Evolutionary conservation across 2,329 filamentous ascomycete genomes (phyloP), one percentile per base, ranked within the genome.

Genomic region (Hymenoscyphus repandus): DNA sequence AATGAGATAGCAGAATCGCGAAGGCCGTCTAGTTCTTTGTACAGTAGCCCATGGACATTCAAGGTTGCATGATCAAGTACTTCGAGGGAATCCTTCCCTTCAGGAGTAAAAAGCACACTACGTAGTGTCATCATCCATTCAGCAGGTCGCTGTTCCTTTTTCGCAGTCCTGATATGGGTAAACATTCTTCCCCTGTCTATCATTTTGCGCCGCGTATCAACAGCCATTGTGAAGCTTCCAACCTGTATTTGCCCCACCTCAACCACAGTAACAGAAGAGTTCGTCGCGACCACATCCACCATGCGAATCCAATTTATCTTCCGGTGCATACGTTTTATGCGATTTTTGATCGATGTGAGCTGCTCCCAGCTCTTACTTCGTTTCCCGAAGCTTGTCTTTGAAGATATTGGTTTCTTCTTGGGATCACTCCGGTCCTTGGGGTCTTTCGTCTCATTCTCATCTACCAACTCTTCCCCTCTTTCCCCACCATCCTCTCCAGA

Each of bases 61-160:
- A 97, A 73, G 3, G 88, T 86, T 53, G 88, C 83, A 63, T 90
- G 87, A 67, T 99, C 95, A 58, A 99, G 72, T 2, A 99, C 73
- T 68, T 99, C 92, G 50, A 89, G 83, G 1, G 90, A 86, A 51
- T 97, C 90, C 49, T 79, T 79, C 32, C 90, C 90, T 51, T 95
- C 85, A 1, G 90, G 83, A 0, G 89, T 95, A 62, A 99, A 95
- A 6, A 97, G 75, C 42, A 97, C 79, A 68, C 91, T 96, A 53
- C 89, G 83, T 46, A 92, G 70, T 6, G 86, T 86, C 62, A 95
- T 78, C 57, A 95, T 92, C 92, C 95, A 99, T 73, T 99, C 95
- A 1, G 91, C 92, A 36, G 93, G 90, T 42, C 80, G 77, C 60
- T 86, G 83, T 45, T 82, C 73, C 27, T 77, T 75, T 39, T 76